These are phyloP conservation scores for Pleurotus citrinopileatus DNA, from an alignment of 768 basidiomycete genomes.

Conservation along the genomic window DNA sequence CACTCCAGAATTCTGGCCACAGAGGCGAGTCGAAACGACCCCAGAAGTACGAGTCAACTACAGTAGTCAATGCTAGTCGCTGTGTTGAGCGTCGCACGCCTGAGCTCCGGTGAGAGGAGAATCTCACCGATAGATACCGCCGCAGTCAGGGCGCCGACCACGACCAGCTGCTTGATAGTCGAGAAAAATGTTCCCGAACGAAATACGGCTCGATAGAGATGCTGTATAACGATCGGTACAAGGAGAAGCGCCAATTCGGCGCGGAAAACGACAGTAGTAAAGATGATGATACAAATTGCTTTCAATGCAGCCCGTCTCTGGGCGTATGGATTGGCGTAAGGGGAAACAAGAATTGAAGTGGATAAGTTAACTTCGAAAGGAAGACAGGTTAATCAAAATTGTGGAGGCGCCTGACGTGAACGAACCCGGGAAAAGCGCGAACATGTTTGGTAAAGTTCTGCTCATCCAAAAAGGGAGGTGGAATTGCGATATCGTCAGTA, in stretches of 20 bases:
- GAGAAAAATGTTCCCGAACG: conserved; percentile 33
- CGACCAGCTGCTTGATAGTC: conserved; percentile 22
- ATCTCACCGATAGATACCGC: conserved; percentile 49
- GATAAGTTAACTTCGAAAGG: conserved; percentile 56
- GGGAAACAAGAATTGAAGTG: conserved; percentile 43
- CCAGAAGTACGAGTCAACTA: conserved; percentile 90
- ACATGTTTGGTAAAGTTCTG: conserved; percentile 92
- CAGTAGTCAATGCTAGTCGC: conserved; percentile 51
- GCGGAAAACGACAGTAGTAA: conserved; percentile 70
- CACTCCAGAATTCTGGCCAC: conserved; percentile 82
- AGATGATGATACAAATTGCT: conserved; percentile 62
- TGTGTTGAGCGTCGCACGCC: not conserved
- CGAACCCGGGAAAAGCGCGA: conserved; percentile 77
- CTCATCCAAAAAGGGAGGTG: conserved; percentile 94
- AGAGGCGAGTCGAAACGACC: conserved; percentile 42
- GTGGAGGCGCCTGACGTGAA: too few relatives aligned
- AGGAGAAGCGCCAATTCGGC: conserved; percentile 76
- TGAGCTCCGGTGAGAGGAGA: not conserved
- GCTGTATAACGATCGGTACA: conserved; percentile 55
- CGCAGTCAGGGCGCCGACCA: conserved; percentile 47
- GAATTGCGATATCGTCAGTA: conserved; percentile 82
- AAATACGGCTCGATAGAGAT: conserved; percentile 40
- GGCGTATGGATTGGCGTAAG: conserved; percentile 36
- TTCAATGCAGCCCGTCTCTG: conserved; percentile 21
- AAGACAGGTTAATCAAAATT: too few relatives aligned